Evolutionary conservation across 2,329 filamentous ascomycete genomes (phyloP).

Genomic region (Fusarium acutatum): DNA sequence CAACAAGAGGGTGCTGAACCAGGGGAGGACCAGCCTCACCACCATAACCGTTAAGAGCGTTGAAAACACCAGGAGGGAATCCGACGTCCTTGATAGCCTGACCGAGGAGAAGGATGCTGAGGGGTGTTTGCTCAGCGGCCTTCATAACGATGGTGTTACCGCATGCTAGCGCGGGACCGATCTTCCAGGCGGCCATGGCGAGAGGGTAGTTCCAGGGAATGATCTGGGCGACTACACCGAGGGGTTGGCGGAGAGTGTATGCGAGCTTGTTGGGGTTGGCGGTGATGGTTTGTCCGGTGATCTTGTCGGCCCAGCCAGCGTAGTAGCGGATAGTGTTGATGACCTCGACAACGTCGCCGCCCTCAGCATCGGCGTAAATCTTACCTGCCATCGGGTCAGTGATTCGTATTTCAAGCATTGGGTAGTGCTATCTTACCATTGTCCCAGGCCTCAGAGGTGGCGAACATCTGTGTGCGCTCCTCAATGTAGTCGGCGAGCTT

Average conservation of each 20-base stretch:
- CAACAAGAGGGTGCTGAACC: constrained; percentile 64
- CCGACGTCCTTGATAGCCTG: constrained; percentile 75
- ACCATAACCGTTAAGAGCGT: constrained; percentile 79
- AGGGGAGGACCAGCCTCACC: constrained; percentile 75
- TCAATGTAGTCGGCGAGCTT: constrained; percentile 71
- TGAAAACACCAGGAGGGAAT: constrained; percentile 78
- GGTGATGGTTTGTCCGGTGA: constrained; percentile 82
- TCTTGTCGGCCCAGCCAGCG: constrained; percentile 87
- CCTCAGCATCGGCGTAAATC: constrained; percentile 68
- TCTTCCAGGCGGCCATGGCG: constrained; percentile 83
- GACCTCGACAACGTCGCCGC: constrained; percentile 66
- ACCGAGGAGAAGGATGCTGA: constrained; percentile 71
- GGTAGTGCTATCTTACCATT: constrained; percentile 26
- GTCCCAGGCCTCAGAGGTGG: constrained; percentile 76
- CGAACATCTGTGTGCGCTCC: constrained; percentile 61
- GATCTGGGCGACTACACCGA: constrained; percentile 82
- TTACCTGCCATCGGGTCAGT: constrained; percentile 50
- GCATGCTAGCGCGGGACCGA: constrained; percentile 73
- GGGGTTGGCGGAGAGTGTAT: constrained; percentile 67
- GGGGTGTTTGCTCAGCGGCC: constrained; percentile 77
- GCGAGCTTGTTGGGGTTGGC: constrained; percentile 78
- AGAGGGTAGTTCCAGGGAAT: constrained; percentile 89
- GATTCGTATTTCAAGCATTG: constrained; percentile 48
- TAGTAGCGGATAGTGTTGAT: constrained; percentile 46
- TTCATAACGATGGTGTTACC: constrained; percentile 78